Evolutionary conservation across 73 alveolate species (phyloP), one percentile per base, ranked within the genome.

Genomic region (Symbiodinium natans): DNA sequence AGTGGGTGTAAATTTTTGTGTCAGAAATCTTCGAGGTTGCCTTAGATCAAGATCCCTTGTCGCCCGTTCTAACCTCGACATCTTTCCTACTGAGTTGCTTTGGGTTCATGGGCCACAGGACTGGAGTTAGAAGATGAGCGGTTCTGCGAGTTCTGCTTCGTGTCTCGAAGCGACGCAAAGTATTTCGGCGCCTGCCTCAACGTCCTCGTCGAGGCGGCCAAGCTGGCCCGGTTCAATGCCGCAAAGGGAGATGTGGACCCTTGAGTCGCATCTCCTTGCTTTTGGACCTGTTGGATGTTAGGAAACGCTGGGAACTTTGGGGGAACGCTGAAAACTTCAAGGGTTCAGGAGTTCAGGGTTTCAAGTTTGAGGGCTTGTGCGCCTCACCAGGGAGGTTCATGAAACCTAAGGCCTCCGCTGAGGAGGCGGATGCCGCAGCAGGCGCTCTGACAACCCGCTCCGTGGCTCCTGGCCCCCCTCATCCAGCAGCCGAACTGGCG

Each of bases 151-250:
- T 86, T 86, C 82, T 48, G 38, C 54, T 86, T 86, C 52, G 48
- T 21, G 38, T 41, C 41, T 17, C 82, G 52, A 41, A 73, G 93
- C 11, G 93, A 86, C 23, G 93, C 83, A 39, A 41, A 52, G 41
- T 86, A 86, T 48, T 86, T 86, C 29, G 82, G 82, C 39, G 5
- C 56, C 82, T 41, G 93, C 83, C 93, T 86, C 21, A 29, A 86
- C 56, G 83, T 33, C 41, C 38, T 19, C 46, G 43, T 43, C 41
- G 42, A 43, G 33, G 80, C 80, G 59, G 38, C 80, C 1, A 25
- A n/a, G 17, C 38, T 63, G 38, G 80, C 36, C 4, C 40, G 80
- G 36, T 11, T 63, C n/a, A 52, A 52, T 23, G 71, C 71, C 71
- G 71, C 3, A 29, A 29, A 52, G 71, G 31, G n/a, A 52, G 71